Percentiles rank a stretch among this genome's conserved stretches.
phyloP scores from a whole-genome alignment of 179 eudicot genomes.

The Silene coronaria region DNA sequence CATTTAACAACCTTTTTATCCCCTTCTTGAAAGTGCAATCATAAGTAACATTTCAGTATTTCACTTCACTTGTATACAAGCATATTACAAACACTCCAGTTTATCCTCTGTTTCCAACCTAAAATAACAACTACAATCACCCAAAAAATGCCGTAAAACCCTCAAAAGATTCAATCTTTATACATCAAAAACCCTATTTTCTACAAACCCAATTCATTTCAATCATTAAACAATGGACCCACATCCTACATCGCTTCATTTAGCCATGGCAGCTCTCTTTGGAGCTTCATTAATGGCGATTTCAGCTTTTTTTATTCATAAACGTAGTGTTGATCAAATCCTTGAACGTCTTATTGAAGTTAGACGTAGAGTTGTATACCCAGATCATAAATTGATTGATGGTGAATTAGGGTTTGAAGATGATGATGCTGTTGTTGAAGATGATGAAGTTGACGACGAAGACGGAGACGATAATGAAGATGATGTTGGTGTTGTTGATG shows the following conservation, averaged over 20 bases:
- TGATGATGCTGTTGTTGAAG: conserved; percentile 9
- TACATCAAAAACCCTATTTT: not conserved
- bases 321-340: conserved; percentile 68
- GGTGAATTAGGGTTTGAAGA: conserved; percentile 10
- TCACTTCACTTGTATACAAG: not conserved
- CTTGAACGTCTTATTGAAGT: conserved; percentile 55
- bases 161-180: conserved; percentile 10
- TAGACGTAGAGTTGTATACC: conserved; percentile 18
- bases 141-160: conserved; percentile 19
- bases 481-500: conserved; percentile 21
- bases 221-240: conserved; percentile 30
- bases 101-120: conserved; percentile 3
- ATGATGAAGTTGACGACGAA: conserved; percentile 7
- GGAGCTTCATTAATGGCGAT: conserved; percentile 89
- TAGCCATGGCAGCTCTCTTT: conserved; percentile 75
- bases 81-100: not conserved
- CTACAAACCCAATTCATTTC: conserved; percentile 7
- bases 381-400: not conserved
- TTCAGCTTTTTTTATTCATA: conserved; percentile 80
- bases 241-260: conserved; percentile 37
- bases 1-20: too few relatives aligned
- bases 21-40: not conserved
- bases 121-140: not conserved
- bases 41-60: not conserved
- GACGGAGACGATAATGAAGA: not conserved